Evolutionary conservation across 805 yeast species (phyloP), one percentile per base, ranked within the genome.

Genomic region (Metschnikowia shivogae): DNA sequence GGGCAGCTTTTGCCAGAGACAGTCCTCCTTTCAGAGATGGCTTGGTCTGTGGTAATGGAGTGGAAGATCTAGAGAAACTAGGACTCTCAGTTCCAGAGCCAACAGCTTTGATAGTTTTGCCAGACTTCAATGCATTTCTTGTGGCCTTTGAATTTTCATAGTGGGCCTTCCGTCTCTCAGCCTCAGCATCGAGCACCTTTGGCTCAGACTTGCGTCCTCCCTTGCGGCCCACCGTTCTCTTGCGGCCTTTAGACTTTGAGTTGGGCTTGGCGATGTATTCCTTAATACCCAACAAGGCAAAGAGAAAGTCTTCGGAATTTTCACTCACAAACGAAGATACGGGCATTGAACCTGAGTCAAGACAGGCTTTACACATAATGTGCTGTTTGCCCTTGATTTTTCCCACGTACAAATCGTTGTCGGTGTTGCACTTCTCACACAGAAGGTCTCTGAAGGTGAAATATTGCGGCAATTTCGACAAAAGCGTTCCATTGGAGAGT

Each of bases 401-500:
- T 13, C 55, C 55, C 9, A 76, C 77, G 43, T 62, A 64, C 49
- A 80, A 60, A 41, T 68, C 57, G 3, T 61, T 47, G 33, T 77
- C 81, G 27, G 48, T 49, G 3, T 65, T 69, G 63, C 84, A 80
- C 12, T 57, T 42, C 1, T 53, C 37, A 59, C 86, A 81, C 39
- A 63, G 63, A 39, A 79, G 64, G 48, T 78, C 81, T 60, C 83
- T 64, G 36, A 77, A 77, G 37, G 62, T 72, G 13, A 63, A 62
- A 56, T 80, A 80, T 36, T 65, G 74, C 3, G 65, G 65, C 57
- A 78, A 64, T 54, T 68, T 76, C 45, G 61, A 63, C 51, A 80
- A 67, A n/a, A 80, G 60, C 0, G 83, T 72, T 3, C 86, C 86
- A 52, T 80, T 80, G 1, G 73, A 64, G 4, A 78, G 54, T 2